Evolutionary conservation across 306 rosid genomes (phyloP).

Genomic region (Gleditsia sinensis): DNA sequence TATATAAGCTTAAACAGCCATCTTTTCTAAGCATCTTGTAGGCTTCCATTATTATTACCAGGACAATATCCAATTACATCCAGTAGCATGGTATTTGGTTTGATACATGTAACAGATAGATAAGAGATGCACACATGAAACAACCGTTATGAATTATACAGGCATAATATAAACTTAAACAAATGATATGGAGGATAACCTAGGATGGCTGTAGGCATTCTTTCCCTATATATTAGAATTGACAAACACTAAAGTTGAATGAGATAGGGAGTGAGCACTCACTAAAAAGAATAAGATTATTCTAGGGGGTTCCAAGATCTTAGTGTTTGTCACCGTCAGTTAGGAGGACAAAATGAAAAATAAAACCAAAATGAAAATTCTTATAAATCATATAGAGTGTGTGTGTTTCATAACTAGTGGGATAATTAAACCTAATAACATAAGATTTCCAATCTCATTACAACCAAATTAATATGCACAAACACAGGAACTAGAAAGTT

Average conservation of each 20-base stretch:
- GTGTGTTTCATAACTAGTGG: neutral
- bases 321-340: neutral
- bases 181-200: neutral
- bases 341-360: neutral
- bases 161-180: too few species aligned
- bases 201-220: neutral
- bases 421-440: neutral
- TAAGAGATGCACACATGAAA: too few species aligned
- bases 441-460: neutral
- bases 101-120: too few species aligned
- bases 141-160: too few species aligned
- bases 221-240: neutral
- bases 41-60: neutral
- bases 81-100: too few species aligned
- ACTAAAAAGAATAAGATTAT: neutral
- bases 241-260: neutral
- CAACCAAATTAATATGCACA: neutral
- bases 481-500: neutral
- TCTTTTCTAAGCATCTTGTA: neutral
- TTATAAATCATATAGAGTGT: neutral
- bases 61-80: neutral
- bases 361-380: neutral
- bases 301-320: neutral
- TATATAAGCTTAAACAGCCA: too few species aligned
- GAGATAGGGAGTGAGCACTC: neutral